Conservation (phyloP, 805 yeast genomes). For the Hanseniaspora pseudoguilliermondii region DNA sequence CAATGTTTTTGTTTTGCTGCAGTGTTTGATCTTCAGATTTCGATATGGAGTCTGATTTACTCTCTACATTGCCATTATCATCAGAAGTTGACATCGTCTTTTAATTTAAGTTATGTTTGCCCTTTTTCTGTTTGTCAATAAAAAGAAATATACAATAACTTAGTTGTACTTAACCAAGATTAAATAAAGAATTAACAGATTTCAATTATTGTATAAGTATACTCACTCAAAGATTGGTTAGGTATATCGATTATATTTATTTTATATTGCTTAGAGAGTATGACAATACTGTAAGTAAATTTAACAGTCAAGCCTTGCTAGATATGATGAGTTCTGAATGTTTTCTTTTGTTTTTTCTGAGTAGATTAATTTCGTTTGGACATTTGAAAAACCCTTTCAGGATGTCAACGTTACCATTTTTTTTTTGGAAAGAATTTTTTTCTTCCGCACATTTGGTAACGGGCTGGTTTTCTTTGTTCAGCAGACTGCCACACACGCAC, state of each 20-base stretch:
- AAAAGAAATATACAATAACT: background rate
- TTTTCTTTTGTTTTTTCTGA: too few relatives aligned
- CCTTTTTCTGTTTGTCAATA: background rate
- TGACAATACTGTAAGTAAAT: too few relatives aligned
- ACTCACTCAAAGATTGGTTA: background rate
- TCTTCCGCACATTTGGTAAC: background rate
- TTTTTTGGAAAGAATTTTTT: background rate
- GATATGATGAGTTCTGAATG: background rate
- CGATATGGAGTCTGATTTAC: background rate
- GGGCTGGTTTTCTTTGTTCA: too few relatives aligned
- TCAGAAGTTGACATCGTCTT: background rate
- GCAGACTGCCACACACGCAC: too few relatives aligned
- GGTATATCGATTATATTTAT: background rate
- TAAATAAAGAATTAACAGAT: background rate
- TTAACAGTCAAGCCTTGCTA: too few relatives aligned
- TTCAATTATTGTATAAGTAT: background rate
- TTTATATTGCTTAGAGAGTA: background rate
- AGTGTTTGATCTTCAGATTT: background rate
- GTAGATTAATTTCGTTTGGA: too few relatives aligned
- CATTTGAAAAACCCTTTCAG: background rate
- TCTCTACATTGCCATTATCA: background rate
- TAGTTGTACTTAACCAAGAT: background rate
- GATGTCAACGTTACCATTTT: background rate
- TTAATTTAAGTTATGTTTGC: background rate
- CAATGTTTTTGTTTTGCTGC: conserved; percentile 6